A percentile compares a stretch with the other conserved stretches of the same genome.
Conservation (phyloP, 306 rosid genomes). For the Ziziphus jujuba region DNA sequence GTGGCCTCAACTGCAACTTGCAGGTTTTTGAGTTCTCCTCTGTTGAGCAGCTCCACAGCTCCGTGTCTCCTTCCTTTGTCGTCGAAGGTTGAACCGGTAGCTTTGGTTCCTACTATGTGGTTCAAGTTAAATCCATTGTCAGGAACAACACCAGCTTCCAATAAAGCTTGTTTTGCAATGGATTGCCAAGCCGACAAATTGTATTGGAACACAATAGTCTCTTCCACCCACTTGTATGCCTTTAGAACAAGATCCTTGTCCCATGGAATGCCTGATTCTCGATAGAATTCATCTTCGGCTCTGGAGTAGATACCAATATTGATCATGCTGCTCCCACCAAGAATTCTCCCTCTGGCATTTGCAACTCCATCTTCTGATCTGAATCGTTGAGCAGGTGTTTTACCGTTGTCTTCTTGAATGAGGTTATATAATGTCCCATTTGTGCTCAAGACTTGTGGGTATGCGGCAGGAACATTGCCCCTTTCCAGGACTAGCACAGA, state of each 20-base stretch:
- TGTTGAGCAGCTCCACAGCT: slow-evolving; percentile 30
- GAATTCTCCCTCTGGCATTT: slow-evolving; percentile 22
- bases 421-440: neutral
- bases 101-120: slow-evolving; percentile 21
- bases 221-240: slow-evolving; percentile 31
- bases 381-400: slow-evolving; percentile 8
- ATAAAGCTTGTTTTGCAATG: slow-evolving; percentile 5
- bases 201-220: neutral
- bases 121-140: slow-evolving; percentile 26
- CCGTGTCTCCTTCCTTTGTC: slow-evolving; percentile 25
- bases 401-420: slow-evolving; percentile 2
- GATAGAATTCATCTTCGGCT: slow-evolving; percentile 15
- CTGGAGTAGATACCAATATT: slow-evolving; percentile 23
- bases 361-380: slow-evolving; percentile 25
- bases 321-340: slow-evolving; percentile 37
- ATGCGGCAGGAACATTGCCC: slow-evolving; percentile 11
- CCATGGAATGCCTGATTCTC: slow-evolving; percentile 16
- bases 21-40: slow-evolving; percentile 18
- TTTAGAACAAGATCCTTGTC: slow-evolving; percentile 17
- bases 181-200: slow-evolving; percentile 17
- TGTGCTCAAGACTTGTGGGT: neutral
- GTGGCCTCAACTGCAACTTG: slow-evolving; percentile 23
- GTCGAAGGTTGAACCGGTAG: slow-evolving; percentile 21
- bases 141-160: slow-evolving; percentile 12
- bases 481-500: slow-evolving; percentile 31